Conservation (phyloP, 345 rosid species). For the Rhodamnia rubescens region DNA sequence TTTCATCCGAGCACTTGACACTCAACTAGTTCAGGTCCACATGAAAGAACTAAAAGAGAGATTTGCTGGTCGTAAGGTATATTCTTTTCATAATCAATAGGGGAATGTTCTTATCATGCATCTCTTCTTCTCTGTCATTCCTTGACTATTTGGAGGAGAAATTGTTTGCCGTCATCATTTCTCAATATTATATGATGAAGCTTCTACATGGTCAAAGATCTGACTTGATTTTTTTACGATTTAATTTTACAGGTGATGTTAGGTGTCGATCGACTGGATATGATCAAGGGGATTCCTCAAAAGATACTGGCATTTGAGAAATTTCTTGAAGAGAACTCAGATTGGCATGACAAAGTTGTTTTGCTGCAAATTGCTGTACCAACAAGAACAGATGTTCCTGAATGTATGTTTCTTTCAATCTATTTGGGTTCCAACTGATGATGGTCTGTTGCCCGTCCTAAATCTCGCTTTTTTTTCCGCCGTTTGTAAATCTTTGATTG, state of each 20-base stretch:
- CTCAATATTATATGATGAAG: neutral
- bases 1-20: constrained; percentile 73
- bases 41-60: constrained; percentile 79
- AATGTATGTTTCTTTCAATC: constrained; percentile 40
- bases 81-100: neutral
- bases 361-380: constrained; percentile 98
- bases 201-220: neutral
- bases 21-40: constrained; percentile 52
- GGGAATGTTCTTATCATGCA: neutral
- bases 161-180: neutral
- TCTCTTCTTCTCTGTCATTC: neutral
- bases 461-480: neutral
- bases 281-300: constrained; percentile 99
- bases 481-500: neutral
- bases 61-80: constrained; percentile 91
- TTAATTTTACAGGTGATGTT: constrained; percentile 68
- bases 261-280: constrained; percentile 99
- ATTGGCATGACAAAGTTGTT: constrained; percentile 98
- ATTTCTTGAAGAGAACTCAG: constrained; percentile 89
- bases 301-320: constrained; percentile 98
- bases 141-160: neutral
- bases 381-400: constrained; percentile 99
- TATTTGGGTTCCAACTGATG: neutral
- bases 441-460: neutral
- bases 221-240: neutral